Evolutionary conservation across 768 basidiomycete genomes (phyloP), one percentile per base, ranked within the genome.

Genomic region (Suillus discolor): DNA sequence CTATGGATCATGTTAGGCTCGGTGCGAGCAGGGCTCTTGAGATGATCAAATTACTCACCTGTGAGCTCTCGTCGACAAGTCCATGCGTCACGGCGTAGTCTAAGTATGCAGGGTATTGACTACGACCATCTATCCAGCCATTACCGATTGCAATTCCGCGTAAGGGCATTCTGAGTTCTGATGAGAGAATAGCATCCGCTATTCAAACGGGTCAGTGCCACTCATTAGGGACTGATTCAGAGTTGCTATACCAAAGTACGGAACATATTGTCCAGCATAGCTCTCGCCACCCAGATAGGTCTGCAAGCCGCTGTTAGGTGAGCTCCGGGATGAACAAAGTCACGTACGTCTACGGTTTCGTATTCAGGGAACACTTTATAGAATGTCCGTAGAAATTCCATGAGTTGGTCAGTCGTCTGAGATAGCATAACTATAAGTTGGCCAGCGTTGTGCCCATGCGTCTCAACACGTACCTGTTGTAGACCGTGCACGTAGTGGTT

Each of bases 241-340:
- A 16, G 9, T 41, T 41, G 11, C 74, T 80, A 68, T 71, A 90
- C 94, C 94, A 71, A 96, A 96, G 77, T 94, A 97, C 6, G 97
- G 97, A 71, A 99, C 97, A 81, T 92, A 99, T 79, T 99, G 96
- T 28, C 97, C 97, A 34, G 96, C 97, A 76, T 89, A 99, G 67
- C 94, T 96, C 82, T 99, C 97, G 66, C 97, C 97, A 0, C 92
- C 93, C 5, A 99, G 79, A 77, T 96, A 99, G 7, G 96, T 97
- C 96, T 99, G 73, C 9, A 28, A n/a, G 16, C 44, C 18, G 28
- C 34, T 18, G 25, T 75, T 61, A 75, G 65, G 31, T 47, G 15
- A 36, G 44, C 42, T 62, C 57, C 15, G 6, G 5, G 36, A 34
- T n/a, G 6, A 5, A 31, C 15, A 41, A 25, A 62, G 57, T 51